Percentiles rank a stretch among this genome's conserved stretches.
These are phyloP conservation scores for Silene conica DNA, from an alignment of 148 eudicot species.

Conservation along the genomic window DNA sequence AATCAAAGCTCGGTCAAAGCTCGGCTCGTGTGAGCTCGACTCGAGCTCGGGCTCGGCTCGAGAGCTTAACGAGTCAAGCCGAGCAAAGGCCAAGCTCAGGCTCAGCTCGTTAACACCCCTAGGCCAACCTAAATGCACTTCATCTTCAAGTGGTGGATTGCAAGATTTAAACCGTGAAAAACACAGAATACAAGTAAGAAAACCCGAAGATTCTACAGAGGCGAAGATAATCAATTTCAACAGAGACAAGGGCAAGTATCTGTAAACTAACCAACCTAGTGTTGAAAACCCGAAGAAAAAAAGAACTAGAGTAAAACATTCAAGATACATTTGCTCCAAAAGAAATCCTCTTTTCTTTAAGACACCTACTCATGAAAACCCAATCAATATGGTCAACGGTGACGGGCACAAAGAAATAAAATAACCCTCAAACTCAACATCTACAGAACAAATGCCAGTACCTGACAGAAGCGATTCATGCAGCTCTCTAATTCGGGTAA, in stretches of 20 bases:
- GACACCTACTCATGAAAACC: conserved; percentile 26
- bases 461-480: conserved; percentile 54
- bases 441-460: conserved; percentile 31
- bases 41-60: no score
- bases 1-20: no score
- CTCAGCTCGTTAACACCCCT: no score
- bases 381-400: neutral
- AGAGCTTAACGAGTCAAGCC: no score
- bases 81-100: no score
- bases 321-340: conserved; percentile 19
- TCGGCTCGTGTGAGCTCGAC: no score
- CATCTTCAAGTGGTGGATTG: neutral
- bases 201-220: neutral
- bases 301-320: neutral
- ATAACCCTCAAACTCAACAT: conserved; percentile 8
- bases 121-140: neutral
- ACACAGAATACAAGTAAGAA: neutral
- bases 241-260: neutral
- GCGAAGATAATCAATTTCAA: neutral
- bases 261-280: neutral
- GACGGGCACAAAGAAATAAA: neutral
- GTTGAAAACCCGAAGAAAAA: neutral
- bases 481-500: conserved; percentile 33
- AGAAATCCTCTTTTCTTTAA: conserved; percentile 2
- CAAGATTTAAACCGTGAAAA: neutral